Evolutionary conservation across 192 early-diverging fungal genomes (phyloP), one percentile per base, ranked within the genome.

Genomic region (Linderina pennispora): DNA sequence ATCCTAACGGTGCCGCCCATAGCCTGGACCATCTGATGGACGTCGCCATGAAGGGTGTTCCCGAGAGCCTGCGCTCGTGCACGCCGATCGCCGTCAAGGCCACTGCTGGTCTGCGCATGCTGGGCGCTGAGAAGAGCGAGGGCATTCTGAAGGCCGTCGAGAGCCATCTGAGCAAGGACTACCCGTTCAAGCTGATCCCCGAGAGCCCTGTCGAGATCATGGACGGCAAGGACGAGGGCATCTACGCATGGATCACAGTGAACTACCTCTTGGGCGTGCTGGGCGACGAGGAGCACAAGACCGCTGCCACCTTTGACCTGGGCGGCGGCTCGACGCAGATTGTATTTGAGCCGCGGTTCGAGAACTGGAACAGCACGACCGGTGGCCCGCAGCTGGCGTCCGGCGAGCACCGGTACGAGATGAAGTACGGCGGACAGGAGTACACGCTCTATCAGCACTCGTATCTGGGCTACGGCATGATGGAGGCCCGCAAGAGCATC

Each of bases 161-260:
- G 20, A 23, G 60, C 4, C 79, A 79, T 18, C 45, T 98, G 49
- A 65, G 77, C 49, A 78, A 61, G 3, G 62, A 77, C 16, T 98
- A 93, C 50, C 89, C 87, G 23, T 98, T 97, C 67, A 80, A 73
- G 15, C 75, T 94, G 4, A 58, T 84, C 14, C 72, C 78, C 41
- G 71, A 78, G 0, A 62, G 80, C 28, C 89, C 85, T 7, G 87
- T 98, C 6, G 82, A 64, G 10, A 83, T 98, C 48, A 98, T 98
- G 96, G 86, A 88, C 23, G 96, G 96, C n/a, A 79, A 71, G 34
- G 89, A 97, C 61, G 96, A 98, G 80, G 95, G 92, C 34, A 83
- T 97, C n/a, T 98, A 84, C 69, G 93, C 93, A 23, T 98, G 95
- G 95, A 90, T 98, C 38, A 98, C 95, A 0, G 88, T 95, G 17